Evolutionary conservation across 2,329 filamentous ascomycete genomes (phyloP).

Genomic region (Paraconiothyrium brasiliense): DNA sequence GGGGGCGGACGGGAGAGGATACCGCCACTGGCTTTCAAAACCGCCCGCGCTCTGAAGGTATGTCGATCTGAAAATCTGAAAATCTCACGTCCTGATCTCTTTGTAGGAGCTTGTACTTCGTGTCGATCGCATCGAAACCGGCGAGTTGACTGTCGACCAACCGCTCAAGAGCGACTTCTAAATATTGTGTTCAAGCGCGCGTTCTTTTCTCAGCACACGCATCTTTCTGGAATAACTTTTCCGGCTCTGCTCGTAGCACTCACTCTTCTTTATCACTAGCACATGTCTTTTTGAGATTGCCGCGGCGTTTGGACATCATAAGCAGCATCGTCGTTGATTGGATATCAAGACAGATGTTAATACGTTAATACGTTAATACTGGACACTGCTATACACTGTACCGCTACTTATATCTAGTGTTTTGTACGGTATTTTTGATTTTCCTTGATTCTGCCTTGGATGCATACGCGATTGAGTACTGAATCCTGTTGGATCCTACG

Average conservation of each 20-base stretch:
- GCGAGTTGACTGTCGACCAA: conserved; percentile 48
- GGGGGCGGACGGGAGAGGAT: conserved; percentile 71
- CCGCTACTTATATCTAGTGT: conserved; percentile 7
- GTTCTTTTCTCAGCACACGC: background rate
- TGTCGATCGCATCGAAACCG: conserved; percentile 52
- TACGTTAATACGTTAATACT: conserved; percentile 1
- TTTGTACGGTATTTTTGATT: background rate
- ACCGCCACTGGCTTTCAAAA: conserved; percentile 86
- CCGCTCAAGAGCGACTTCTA: conserved; percentile 45
- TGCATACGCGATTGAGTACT: conserved; percentile 1
- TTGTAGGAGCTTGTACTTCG: conserved; percentile 52
- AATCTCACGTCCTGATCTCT: conserved; percentile 24
- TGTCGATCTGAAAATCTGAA: background rate
- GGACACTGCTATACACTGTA: conserved; percentile 6
- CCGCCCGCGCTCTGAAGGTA: conserved; percentile 81
- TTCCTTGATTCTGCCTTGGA: background rate
- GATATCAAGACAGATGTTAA: conserved; percentile 3
- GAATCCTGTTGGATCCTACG: background rate
- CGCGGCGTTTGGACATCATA: conserved; percentile 15
- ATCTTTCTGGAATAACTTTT: background rate
- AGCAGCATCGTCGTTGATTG: background rate
- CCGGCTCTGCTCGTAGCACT: background rate
- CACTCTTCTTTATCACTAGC: background rate
- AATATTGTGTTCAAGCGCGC: conserved; percentile 1
- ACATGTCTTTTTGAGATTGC: conserved; percentile 2